Percentiles rank a stretch among this genome's conserved stretches.
Evolutionary conservation across 441 rosid species (phyloP).

Genomic region (Macaranga tanarius): DNA sequence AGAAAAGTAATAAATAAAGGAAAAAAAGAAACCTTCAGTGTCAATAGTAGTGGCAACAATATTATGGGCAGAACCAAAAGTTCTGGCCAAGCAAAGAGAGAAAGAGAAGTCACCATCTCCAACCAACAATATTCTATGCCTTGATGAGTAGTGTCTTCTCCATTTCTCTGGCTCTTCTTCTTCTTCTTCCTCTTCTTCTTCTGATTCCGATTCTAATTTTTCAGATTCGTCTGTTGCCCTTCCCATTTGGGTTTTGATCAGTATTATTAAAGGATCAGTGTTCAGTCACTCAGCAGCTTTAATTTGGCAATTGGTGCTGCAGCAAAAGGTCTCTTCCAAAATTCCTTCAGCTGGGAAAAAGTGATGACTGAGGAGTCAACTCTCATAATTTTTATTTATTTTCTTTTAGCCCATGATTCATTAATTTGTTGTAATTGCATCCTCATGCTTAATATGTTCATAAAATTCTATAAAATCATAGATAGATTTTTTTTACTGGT

Average conservation of each 20-base stretch:
- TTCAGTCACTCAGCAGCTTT: neutral
- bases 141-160: conserved; percentile 33
- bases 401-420: too few species aligned
- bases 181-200: neutral
- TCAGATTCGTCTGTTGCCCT: neutral
- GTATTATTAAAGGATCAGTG: neutral
- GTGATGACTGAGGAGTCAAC: too few species aligned
- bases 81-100: conserved; percentile 34
- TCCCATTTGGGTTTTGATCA: conserved; percentile 7
- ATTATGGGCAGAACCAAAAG: conserved; percentile 37
- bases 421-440: too few species aligned
- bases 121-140: conserved; percentile 33
- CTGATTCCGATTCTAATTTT: neutral
- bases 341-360: too few species aligned
- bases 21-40: conserved; percentile 13
- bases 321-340: too few species aligned
- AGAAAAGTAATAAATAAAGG: neutral
- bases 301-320: too few species aligned
- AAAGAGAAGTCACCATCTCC: conserved; percentile 50
- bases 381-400: too few species aligned
- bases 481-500: too few species aligned
- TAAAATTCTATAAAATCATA: too few species aligned
- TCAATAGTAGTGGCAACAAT: conserved; percentile 40
- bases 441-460: too few species aligned
- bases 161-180: conserved; percentile 31